Conservation (phyloP, 2,329 filamentous ascomycete species). For the Sporothrix protearum region DNA sequence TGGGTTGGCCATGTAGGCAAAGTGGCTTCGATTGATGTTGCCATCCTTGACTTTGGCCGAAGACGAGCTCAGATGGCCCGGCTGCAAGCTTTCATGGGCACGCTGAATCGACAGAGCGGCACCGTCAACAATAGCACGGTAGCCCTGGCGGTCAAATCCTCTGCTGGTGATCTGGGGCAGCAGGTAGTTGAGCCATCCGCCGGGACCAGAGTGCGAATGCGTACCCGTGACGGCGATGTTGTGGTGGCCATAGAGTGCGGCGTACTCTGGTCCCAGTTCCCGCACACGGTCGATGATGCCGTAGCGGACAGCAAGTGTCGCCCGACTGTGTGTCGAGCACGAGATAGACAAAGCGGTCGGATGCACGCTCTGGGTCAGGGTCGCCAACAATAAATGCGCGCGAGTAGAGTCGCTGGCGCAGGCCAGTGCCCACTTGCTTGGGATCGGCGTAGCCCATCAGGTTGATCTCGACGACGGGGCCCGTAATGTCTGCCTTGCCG, state of each 20-base stretch:
- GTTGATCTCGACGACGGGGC: conserved; percentile 82
- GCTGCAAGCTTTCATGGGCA: conserved; percentile 58
- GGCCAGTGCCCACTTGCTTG: conserved; percentile 73
- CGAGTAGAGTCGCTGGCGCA: conserved; percentile 81
- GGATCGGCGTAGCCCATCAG: conserved; percentile 84
- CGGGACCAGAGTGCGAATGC: conserved; percentile 85
- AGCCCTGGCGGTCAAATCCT: conserved; percentile 82
- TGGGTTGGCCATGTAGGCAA: conserved; percentile 79
- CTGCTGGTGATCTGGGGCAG: conserved; percentile 83
- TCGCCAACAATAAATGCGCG: conserved; percentile 83
- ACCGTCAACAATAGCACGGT: conserved; percentile 81
- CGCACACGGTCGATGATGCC: conserved; percentile 72
- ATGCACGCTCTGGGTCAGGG: conserved; percentile 56
- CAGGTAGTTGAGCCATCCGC: conserved; percentile 88
- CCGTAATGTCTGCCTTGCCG: conserved; percentile 54
- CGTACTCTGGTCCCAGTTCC: conserved; percentile 65
- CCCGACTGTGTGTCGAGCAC: conserved; percentile 83
- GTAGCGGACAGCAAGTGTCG: conserved; percentile 77
- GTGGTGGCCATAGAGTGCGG: conserved; percentile 64
- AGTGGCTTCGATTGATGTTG: conserved; percentile 81
- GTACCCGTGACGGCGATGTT: conserved; percentile 90
- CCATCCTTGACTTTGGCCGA: conserved; percentile 59
- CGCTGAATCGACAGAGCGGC: conserved; percentile 73
- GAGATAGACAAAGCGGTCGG: conserved; percentile 76
- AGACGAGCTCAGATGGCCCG: conserved; percentile 66